phyloP scores from a whole-genome alignment of 2,329 filamentous ascomycete species.

The Chrysoporthe austroafricana region DNA sequence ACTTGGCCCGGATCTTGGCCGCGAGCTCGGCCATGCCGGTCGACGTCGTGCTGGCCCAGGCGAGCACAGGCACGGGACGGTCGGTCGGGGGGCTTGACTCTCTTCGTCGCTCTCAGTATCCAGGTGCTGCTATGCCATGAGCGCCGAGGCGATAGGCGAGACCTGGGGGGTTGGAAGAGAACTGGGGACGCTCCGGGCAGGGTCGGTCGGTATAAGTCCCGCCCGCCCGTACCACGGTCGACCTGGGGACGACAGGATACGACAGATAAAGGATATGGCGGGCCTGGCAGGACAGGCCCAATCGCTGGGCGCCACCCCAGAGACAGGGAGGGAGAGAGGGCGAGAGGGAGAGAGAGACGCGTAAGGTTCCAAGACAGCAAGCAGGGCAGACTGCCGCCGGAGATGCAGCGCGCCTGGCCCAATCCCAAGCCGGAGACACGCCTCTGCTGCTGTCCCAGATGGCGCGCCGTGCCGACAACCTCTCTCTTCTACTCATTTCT shows the following conservation, averaged over 20 bases:
- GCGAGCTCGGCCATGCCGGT: conserved; percentile 49
- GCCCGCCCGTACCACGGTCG: background rate
- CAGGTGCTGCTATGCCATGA: background rate
- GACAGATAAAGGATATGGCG: background rate
- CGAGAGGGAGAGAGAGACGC: background rate
- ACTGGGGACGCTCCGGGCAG: background rate
- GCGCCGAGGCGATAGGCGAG: background rate
- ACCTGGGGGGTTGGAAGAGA: background rate
- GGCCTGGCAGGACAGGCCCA: background rate
- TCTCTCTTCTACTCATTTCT: no score
- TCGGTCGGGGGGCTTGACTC: background rate
- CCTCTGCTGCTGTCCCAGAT: no score
- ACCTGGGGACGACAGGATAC: background rate
- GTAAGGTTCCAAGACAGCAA: background rate
- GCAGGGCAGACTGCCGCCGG: background rate
- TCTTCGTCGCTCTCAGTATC: background rate
- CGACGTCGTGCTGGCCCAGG: background rate
- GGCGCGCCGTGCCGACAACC: no score
- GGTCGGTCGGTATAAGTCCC: background rate
- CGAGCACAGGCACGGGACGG: background rate
- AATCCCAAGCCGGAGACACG: no score
- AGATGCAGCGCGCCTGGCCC: background rate
- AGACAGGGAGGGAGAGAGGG: background rate
- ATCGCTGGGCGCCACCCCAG: background rate
- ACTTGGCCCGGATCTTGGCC: conserved; percentile 52